Evolutionary conservation across 768 basidiomycete genomes (phyloP), one percentile per base, ranked within the genome.

Genomic region (Kwoniella dendrophila): DNA sequence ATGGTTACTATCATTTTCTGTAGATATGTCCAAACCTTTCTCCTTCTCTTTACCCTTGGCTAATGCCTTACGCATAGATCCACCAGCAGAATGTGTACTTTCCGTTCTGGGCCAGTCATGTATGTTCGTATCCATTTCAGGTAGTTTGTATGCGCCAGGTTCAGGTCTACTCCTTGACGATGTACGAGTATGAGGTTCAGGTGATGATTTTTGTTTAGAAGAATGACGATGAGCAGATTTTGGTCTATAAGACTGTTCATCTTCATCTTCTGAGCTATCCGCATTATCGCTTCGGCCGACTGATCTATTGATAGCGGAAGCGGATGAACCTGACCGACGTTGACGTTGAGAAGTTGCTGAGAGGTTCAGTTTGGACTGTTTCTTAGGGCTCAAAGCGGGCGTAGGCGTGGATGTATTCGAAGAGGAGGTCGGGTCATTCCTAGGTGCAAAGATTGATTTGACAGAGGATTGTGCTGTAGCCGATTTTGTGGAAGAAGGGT

Each of bases 21-120:
- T n/a, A n/a, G 8, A 38, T 18, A 8, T 38, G 36, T 38, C 18
- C 8, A 43, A 43, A 20, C 20, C 8, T 20, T 10, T 38, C 33
- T 18, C n/a, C 2, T 6, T 18, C n/a, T 6, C n/a, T 1, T 3
- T 44, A 56, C 22, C 29, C 11, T 27, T 38, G n/a, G n/a, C n/a
- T n/a, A n/a, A n/a, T n/a, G n/a, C n/a, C n/a, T n/a, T n/a, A 7
- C 38, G 34, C 45, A 30, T 51, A 14, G 52, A 62, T 18, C 53
- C 43, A 7, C 33, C 60, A 4, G 60, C 60, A 40, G 32, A 12
- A 47, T 62, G 53, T 4, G 60, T 62, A 27, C 49, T 53, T 7
- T 49, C n/a, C 6, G n/a, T 47, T 38, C 50, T 26, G 11, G 60
- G 60, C 60, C 60, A 62, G 14, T 62, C 53, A 34, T 55, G 3